Percentiles rank a stretch among this genome's conserved stretches.
Conservation (phyloP, 2,329 filamentous ascomycete species). For the Sporothrix dimorphospora region DNA sequence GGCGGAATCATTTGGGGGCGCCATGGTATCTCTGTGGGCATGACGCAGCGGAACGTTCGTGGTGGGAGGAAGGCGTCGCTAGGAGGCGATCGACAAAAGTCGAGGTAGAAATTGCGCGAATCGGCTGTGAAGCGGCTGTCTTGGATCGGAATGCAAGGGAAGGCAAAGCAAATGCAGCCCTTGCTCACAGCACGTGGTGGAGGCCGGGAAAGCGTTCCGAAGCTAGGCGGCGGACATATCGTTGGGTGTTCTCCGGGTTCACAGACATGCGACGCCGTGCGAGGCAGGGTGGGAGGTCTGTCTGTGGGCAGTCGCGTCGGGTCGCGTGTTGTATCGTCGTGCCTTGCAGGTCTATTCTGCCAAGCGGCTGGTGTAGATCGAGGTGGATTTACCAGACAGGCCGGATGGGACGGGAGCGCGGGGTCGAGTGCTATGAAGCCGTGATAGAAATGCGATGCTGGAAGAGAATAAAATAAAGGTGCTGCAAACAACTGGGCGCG, state of each 20-base stretch:
- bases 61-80: background rate
- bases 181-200: background rate
- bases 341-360: background rate
- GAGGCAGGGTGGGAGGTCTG: no score
- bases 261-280: background rate
- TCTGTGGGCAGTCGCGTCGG: background rate
- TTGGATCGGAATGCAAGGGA: background rate
- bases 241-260: background rate
- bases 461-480: background rate
- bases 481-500: background rate
- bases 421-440: background rate
- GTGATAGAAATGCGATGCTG: background rate
- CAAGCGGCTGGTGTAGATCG: background rate
- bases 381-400: background rate
- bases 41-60: background rate
- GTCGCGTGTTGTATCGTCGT: background rate
- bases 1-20: slow-evolving; percentile 7
- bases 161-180: background rate
- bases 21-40: slow-evolving; percentile 25
- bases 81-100: background rate
- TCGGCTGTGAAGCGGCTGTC: background rate
- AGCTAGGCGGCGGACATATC: slow-evolving; percentile 12
- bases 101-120: background rate
- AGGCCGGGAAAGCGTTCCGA: background rate
- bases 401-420: background rate